These are phyloP conservation scores for Eimeria brunetti DNA, from an alignment of 169 alveolate species.

Conservation along the genomic window DNA sequence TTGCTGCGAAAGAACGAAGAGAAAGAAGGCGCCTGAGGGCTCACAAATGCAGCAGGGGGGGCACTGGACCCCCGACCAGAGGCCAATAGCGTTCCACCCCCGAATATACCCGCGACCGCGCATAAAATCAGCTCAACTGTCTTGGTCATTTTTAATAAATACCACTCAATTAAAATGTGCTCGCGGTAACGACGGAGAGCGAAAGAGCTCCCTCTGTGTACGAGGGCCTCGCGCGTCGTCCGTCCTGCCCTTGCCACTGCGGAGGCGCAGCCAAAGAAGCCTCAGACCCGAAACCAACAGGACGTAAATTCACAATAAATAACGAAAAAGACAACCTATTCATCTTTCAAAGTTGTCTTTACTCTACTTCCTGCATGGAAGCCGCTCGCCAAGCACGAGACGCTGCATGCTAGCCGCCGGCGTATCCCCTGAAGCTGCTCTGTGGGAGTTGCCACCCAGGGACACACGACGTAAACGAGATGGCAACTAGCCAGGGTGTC, in stretches of 20 bases:
- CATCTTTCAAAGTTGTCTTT: neutral
- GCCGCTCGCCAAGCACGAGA: slow-evolving; percentile 14
- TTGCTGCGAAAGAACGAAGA: neutral
- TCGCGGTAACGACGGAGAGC: neutral
- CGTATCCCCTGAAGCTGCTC: slow-evolving; percentile 5
- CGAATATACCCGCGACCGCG: slow-evolving; percentile 36
- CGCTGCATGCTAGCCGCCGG: slow-evolving; percentile 49
- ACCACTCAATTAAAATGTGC: neutral
- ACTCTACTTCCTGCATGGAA: neutral
- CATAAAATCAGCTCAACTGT: slow-evolving; percentile 4
- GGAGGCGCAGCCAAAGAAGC: slow-evolving; percentile 8
- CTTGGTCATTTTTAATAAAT: slow-evolving; percentile 2
- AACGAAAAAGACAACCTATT: neutral
- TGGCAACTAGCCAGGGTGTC: neutral
- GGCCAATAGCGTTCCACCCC: slow-evolving; percentile 6
- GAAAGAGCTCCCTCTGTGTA: slow-evolving; percentile 10
- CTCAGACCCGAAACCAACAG: slow-evolving; percentile 20
- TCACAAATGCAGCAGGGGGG: slow-evolving; percentile 24
- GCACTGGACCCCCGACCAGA: neutral
- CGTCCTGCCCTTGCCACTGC: slow-evolving; percentile 44
- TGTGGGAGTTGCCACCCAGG: neutral
- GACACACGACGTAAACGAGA: neutral
- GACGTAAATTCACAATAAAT: neutral
- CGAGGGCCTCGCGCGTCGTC: slow-evolving; percentile 59
- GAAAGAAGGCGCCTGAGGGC: neutral